Conservation (phyloP, 257 asterid genomes). For the Scutellaria galericulata region DNA sequence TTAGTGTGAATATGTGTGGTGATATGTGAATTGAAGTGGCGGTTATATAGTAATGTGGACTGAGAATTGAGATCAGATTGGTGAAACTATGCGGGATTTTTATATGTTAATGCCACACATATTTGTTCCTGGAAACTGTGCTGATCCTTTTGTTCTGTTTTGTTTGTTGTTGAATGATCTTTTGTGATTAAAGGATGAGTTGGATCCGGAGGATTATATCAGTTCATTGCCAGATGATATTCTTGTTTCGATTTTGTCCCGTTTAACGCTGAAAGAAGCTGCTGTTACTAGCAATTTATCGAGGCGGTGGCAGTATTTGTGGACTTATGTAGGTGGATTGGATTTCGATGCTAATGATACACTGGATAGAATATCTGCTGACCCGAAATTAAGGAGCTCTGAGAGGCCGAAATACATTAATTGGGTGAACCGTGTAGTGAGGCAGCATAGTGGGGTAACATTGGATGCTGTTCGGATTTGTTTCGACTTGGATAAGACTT, state of each 20-base stretch:
- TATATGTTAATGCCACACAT: not conserved
- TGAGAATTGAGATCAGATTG: slow-evolving; percentile 8
- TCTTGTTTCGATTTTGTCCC: slow-evolving; percentile 48
- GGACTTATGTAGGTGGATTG: slow-evolving; percentile 46
- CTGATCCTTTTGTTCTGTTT: slow-evolving; percentile 29
- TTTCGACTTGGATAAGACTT: slow-evolving; percentile 58
- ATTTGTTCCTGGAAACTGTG: slow-evolving; percentile 3
- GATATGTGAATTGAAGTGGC: slow-evolving; percentile 31
- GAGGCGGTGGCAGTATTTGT: slow-evolving; percentile 51
- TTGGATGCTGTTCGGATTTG: slow-evolving; percentile 44
- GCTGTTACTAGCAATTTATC: slow-evolving; percentile 48
- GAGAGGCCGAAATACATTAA: slow-evolving; percentile 58
- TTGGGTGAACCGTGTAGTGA: slow-evolving; percentile 62
- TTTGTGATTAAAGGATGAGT: slow-evolving; percentile 32
- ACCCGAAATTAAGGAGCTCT: slow-evolving; percentile 31
- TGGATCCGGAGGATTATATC: slow-evolving; percentile 40
- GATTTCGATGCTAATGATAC: slow-evolving; percentile 49
- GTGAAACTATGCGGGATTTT: not conserved
- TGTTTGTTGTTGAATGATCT: slow-evolving; percentile 22
- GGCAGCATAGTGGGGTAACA: slow-evolving; percentile 46
- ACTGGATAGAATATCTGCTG: slow-evolving; percentile 43
- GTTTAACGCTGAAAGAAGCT: slow-evolving; percentile 50
- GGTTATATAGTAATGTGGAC: slow-evolving; percentile 21
- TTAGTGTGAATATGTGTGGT: slow-evolving; percentile 21
- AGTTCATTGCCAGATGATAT: slow-evolving; percentile 55